Evolutionary conservation across 2,329 filamentous ascomycete species (phyloP), one percentile per base, ranked within the genome.

Genomic region (Verticillium albo-atrum): DNA sequence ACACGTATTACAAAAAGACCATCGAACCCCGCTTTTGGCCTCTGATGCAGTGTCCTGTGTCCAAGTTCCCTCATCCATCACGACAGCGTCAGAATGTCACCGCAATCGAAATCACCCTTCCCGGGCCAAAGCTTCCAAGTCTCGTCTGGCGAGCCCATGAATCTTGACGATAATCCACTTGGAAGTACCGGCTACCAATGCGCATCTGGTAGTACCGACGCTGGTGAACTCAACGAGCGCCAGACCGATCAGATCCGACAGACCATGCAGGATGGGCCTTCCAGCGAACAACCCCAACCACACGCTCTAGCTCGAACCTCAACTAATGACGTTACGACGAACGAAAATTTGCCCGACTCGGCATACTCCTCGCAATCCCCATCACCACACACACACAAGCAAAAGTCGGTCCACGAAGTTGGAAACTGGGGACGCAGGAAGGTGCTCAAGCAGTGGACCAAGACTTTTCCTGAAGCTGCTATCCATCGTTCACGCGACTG

Each of bases 401-500:
- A 14, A 37, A 37, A 37, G 12, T 37, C 34, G 15, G 17, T 37
- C 17, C 34, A 37, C 34, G 34, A 37, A 17, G 34, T 37, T 6
- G 34, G 34, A 37, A 15, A 15, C 34, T 37, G 34, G 34, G 34
- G 34, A 6, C 34, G 34, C 34, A 15, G 5, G 17, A 37, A 37
- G 5, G 34, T 37, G 17, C 14, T 60, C 26, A 55, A 47, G 10
- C 28, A 47, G n/a, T 56, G 56, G 26, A 20, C 56, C 14, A 55
- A 51, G 37, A 37, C 37, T 1, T 27, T 60, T 14, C 25, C 58
- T 12, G 42, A 53, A 26, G 23, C 55, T n/a, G 26, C 53, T 5
- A 54, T 50, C 26, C 35, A 56, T 34, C 58, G 58, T 25, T 60
- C 56, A 37, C 56, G 52, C 54, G 58, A 60, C 50, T 54, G 56